Evolutionary conservation across 148 eudicot species (phyloP), one percentile per base, ranked within the genome.

Genomic region (Diospyros lotus): DNA sequence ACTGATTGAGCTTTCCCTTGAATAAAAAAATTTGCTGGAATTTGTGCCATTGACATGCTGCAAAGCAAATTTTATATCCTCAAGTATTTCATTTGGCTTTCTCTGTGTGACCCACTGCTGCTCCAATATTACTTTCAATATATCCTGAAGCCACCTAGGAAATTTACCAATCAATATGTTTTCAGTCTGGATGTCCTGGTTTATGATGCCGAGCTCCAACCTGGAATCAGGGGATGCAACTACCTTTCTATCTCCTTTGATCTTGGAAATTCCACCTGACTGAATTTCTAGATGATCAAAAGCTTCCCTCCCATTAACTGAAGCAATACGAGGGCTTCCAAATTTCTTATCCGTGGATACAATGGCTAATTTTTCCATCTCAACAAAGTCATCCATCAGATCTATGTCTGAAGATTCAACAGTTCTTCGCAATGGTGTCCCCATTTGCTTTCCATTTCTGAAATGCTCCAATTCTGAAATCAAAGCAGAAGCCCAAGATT

Each of bases 361-460:
- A n/a, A 90, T 73, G 9, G 97, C 97, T 75, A 92, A 72, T 78
- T 92, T 95, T 83, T 95, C 98, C 97, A 95, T 95, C 83, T 95
- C 98, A 45, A 79, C 92, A 76, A 95, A 95, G 71, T 95, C 98
- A 83, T 92, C 98, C 98, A 95, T 92, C 73, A 92, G 83, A 90
- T 83, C 83, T 6, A 89, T 89, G 66, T 87, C 97, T 48, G 92
- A 84, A 80, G 80, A 74, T 65, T 83, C 92, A 60, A 80, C 84
- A 69, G 86, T 66, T 75, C 79, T 81, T 64, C 40, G 68, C 74
- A 80, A 78, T n/a, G 87, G 84, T 14, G 78, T 72, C 44, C 81
- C 84, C 56, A 79, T 73, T 68, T 74, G 76, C 67, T 80, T 88
- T 69, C 85, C 86, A 69, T 75, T 80, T 82, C 68, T 86, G 67